Base-by-base conservation (phyloP, 345 rosid genomes). In the Zanthoxylum bungeanum region DNA sequence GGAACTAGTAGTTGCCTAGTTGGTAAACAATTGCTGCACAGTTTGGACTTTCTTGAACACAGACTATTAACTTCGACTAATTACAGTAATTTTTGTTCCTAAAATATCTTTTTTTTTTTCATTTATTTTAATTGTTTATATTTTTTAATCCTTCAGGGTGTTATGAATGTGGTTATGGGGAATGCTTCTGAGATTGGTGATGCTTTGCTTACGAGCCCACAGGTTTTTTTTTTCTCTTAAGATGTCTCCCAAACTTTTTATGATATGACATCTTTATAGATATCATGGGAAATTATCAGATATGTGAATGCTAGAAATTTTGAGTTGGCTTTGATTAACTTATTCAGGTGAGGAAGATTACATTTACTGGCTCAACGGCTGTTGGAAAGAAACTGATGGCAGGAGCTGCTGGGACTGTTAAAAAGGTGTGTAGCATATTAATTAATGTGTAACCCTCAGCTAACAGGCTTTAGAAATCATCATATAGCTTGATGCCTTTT, bases 371-470 rank as follows among this genome's bases (percentile, higher is more conserved):
- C 58, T 95, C 98, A 68, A 92, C 99, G 30, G 93, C 97, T 55
- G 98, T 95, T 68, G 98, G 99, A 75, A 95, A 95, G 84, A 95
- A 87, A 80, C 86, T 89, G 86, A 92, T 95, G 99, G 97, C 91
- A 34, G 98, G 93, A 73, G 91, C 97, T 78, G 98, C 99, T 63
- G 84, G 76, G 69, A 95, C 98, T 24, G 99, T 92, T 77, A 92
- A 95, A 85, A 95, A 70, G 93, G 97, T 91, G 82, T 61, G 77
- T 37, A 66, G 30, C 68, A 37, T 75, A 37, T 56, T 11, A 49
- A 67, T 66, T 42, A 50, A 74, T 44, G 53, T 42, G 17, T 33
- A 42, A 30, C 39, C 56, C 21, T 51, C 69, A 66, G 24, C 3
- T 44, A 10, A 16, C 49, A 34, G 56, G 51, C 36, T 31, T 69